Conservation (phyloP, 345 rosid genomes). For the Linum lewisii region DNA sequence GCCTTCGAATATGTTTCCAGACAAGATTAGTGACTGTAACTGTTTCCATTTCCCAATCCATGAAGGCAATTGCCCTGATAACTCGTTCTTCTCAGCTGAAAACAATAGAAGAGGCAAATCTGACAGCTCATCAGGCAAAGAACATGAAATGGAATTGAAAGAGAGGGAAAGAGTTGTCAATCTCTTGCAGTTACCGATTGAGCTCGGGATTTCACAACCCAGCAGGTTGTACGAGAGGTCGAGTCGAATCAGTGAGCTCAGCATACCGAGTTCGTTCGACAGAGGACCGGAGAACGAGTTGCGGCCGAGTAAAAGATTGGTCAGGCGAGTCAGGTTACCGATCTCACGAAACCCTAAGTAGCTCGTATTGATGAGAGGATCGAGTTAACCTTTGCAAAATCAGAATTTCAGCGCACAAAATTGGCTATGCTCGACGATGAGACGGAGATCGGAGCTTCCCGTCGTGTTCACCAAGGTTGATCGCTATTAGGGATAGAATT, state of each 20-base stretch:
- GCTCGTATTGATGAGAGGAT: no score
- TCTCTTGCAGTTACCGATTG: slow-evolving; percentile 44
- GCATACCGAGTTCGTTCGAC: slow-evolving; percentile 44
- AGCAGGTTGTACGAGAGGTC: slow-evolving; percentile 85
- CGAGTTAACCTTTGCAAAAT: no score
- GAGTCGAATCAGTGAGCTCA: slow-evolving; percentile 37
- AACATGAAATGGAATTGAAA: slow-evolving; percentile 62
- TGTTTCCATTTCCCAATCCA: slow-evolving; percentile 74
- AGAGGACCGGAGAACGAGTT: slow-evolving; percentile 63
- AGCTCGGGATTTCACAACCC: slow-evolving; percentile 49
- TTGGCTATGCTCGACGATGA: no score
- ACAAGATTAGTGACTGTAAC: slow-evolving; percentile 41
- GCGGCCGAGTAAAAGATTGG: slow-evolving; percentile 45
- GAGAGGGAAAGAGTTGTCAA: slow-evolving; percentile 59
- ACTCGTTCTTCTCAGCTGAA: slow-evolving; percentile 62
- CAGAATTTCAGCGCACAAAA: no score
- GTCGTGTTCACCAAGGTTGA: no score
- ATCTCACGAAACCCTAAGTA: no score
- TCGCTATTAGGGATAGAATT: no score
- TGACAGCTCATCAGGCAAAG: slow-evolving; percentile 63
- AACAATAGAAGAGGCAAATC: slow-evolving; percentile 49
- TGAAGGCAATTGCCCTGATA: slow-evolving; percentile 58
- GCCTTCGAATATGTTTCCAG: slow-evolving; percentile 50
- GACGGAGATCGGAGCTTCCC: no score
- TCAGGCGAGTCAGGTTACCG: slow-evolving; percentile 74